Conservation (phyloP, 345 rosid species). For the Eucalyptus lansdowneana region DNA sequence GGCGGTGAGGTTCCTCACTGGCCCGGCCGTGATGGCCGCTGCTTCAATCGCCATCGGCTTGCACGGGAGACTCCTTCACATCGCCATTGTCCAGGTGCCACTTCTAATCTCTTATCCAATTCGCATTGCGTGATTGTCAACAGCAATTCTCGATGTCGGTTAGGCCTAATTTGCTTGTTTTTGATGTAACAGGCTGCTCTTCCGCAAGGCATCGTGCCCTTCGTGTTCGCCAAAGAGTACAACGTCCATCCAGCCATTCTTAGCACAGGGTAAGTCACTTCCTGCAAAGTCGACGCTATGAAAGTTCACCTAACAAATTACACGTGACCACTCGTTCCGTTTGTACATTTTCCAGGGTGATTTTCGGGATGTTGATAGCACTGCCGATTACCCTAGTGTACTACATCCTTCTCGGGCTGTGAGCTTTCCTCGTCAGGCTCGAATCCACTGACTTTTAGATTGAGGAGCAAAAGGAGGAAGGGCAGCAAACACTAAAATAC, state of each 20-base stretch:
- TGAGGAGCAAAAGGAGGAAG: neutral
- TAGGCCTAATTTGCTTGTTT: neutral
- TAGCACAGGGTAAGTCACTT: neutral
- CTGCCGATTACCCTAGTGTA: constrained; percentile 83
- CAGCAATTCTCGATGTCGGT: neutral
- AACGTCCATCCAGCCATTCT: constrained; percentile 4
- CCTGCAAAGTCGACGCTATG: neutral
- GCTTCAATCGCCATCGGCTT: constrained; percentile 79
- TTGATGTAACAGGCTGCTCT: neutral
- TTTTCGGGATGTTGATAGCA: constrained; percentile 94
- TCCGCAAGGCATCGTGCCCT: constrained; percentile 5
- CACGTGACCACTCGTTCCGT: neutral
- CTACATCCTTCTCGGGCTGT: constrained; percentile 76
- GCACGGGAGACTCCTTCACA: constrained; percentile 72
- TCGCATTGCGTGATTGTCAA: neutral
- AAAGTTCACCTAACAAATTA: neutral
- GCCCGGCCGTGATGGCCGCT: constrained; percentile 93
- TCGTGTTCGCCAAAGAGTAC: constrained; percentile 6
- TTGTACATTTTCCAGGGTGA: constrained; percentile 38
- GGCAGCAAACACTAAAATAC: neutral
- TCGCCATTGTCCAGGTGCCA: constrained; percentile 66
- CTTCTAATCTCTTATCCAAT: neutral
- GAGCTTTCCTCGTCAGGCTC: neutral
- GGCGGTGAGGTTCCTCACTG: constrained; percentile 90
- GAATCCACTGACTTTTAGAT: neutral